Base-by-base conservation (phyloP, 148 eudicot genomes). In the Vaccinium myrtillus region DNA sequence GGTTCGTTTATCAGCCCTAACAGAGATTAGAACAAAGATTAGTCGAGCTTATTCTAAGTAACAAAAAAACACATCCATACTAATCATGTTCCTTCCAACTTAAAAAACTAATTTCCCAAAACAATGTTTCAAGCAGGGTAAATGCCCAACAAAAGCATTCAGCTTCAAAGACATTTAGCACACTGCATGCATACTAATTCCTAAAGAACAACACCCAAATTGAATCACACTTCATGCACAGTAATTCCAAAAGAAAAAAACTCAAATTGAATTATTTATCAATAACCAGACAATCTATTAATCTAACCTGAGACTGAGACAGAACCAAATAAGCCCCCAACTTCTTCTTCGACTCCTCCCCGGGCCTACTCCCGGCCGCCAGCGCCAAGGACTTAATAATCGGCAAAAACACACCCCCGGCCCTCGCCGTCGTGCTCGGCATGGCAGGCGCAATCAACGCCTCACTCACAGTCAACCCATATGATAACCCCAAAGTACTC, bases 351-450 rank as follows among this genome's bases (percentile, higher is more conserved):
- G 98, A 90, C 11, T 85, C 80, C 4, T 88, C 94, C 16, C 83
- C 90, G 0, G 97, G 94, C 70, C 53, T 59, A 82, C 99, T 96
- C 82, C 97, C 99, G 0, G 94, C 92, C 2, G 94, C 92, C 3
- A 93, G 53, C 23, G 99, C 91, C 81, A 94, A 90, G 50, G 99
- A 96, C 82, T 96, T 94, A 82, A 96, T 94, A 79, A 96, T 96
- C 0, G 98, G 99, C 90, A 96, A 86, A 79, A 96, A 96, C 51
- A 96, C 94, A 0, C 99, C 98, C 10, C 99, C 99, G n/a, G 98
- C 99, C 78, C 99, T 91, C 0, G 98, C 99, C 0, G 99, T 96
- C 5, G 99, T 96, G 63, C 98, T 94, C 0, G 98, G 99, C 99
- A 96, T 96, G n/a, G 98, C 99, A 19, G 99, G 99, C 7, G 99